Evolutionary conservation across 345 rosid species (phyloP).

Genomic region (Combretum micranthum): DNA sequence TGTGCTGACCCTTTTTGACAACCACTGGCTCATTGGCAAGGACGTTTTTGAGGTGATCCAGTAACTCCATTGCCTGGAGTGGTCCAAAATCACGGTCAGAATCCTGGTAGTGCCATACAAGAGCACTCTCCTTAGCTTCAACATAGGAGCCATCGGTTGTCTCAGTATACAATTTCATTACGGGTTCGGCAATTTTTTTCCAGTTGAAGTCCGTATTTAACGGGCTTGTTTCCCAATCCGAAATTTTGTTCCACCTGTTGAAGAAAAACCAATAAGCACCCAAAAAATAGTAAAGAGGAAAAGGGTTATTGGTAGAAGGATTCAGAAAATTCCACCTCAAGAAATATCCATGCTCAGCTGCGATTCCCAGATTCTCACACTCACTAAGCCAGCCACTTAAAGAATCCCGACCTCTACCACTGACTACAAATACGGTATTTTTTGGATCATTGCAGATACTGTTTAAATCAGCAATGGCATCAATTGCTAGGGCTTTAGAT

Average conservation of each 20-base stretch:
- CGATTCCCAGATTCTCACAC: conserved; percentile 34
- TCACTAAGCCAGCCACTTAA: conserved; percentile 28
- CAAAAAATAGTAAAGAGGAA: background rate
- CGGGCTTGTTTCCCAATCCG: conserved; percentile 17
- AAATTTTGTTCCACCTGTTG: conserved; percentile 12
- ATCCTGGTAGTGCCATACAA: conserved; percentile 22
- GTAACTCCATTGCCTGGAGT: conserved; percentile 20
- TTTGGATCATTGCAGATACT: conserved; percentile 28
- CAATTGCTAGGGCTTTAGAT: conserved; percentile 19
- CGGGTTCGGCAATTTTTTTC: conserved; percentile 16
- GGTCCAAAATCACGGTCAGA: conserved; percentile 21
- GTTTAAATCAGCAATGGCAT: conserved; percentile 21
- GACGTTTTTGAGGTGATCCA: conserved; percentile 23
- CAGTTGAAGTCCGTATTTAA: conserved; percentile 11
- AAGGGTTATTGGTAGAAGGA: background rate
- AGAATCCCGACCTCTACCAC: conserved; percentile 31
- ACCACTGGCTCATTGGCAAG: conserved; percentile 19
- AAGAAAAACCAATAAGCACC: background rate
- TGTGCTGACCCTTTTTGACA: conserved; percentile 21
- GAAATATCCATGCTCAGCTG: conserved; percentile 44
- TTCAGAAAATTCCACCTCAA: conserved; percentile 9
- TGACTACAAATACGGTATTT: conserved; percentile 36
- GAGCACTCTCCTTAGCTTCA: conserved; percentile 24
- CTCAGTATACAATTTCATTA: conserved; percentile 22
- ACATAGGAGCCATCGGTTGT: conserved; percentile 22